These are phyloP conservation scores for Phanerochaete carnosa DNA, from an alignment of 768 basidiomycete genomes.

Conservation along the genomic window DNA sequence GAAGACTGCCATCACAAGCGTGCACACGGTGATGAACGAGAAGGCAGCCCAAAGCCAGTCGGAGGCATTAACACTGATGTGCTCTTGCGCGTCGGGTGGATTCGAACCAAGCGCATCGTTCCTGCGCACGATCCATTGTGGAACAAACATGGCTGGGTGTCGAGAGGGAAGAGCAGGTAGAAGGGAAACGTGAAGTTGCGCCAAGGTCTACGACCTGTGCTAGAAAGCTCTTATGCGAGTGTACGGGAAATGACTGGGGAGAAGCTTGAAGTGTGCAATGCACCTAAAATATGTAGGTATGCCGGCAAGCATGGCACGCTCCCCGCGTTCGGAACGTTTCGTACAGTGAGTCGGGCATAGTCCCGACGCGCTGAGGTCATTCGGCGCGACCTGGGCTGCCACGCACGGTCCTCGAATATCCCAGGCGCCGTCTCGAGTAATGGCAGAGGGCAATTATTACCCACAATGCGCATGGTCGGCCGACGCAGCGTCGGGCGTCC, in stretches of 20 bases:
- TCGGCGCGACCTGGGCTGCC: background rate
- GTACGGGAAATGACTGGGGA: background rate
- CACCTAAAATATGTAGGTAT: background rate
- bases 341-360: background rate
- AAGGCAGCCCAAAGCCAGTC: conserved; percentile 58
- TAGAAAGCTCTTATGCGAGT: background rate
- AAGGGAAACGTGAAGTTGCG: background rate
- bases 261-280: background rate
- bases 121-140: conserved; percentile 15
- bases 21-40: conserved; percentile 42
- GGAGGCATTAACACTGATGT: conserved; percentile 44
- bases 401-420: background rate
- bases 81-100: conserved; percentile 32
- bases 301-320: background rate
- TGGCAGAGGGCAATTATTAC: background rate
- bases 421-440: background rate
- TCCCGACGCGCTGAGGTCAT: background rate
- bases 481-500: conserved; percentile 2
- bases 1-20: conserved; percentile 36
- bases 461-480: background rate
- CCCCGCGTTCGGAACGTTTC: background rate
- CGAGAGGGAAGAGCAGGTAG: background rate
- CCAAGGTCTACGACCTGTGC: background rate
- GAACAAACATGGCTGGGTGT: conserved; percentile 1
- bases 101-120: conserved; percentile 33